phyloP scores from a whole-genome alignment of 164 flowering plant species.

The Tetracentron sinense region DNA sequence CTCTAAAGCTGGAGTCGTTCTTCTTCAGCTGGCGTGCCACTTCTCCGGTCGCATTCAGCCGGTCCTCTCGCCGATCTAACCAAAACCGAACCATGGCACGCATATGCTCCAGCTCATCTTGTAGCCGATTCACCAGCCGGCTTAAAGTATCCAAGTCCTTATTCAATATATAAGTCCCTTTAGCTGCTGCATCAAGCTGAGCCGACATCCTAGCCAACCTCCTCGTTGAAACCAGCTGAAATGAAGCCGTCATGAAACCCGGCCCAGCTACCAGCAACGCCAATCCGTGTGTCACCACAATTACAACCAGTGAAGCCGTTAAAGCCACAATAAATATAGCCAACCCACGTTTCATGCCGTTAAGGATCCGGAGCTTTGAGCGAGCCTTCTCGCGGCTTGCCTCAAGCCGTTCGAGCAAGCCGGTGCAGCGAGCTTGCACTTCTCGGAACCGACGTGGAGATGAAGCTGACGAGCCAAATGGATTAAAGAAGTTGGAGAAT shows the following conservation, averaged over 20 bases:
- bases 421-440: conserved; percentile 35
- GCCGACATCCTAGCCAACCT: conserved; percentile 27
- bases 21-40: conserved; percentile 47
- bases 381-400: conserved; percentile 36
- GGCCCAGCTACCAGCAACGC: conserved; percentile 44
- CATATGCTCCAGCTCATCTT: conserved; percentile 59
- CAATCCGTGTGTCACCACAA: conserved; percentile 40
- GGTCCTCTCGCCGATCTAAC: conserved; percentile 32
- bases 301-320: conserved; percentile 36
- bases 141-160: conserved; percentile 70
- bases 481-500: conserved; percentile 31
- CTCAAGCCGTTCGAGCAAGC: conserved; percentile 55
- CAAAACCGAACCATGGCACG: conserved; percentile 32
- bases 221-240: conserved; percentile 23
- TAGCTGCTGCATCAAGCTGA: conserved; percentile 64
- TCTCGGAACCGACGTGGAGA: conserved; percentile 28
- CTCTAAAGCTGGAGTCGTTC: conserved; percentile 41
- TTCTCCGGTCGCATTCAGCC: conserved; percentile 34
- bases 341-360: conserved; percentile 31
- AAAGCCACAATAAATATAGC: conserved; percentile 39
- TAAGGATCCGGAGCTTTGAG: conserved; percentile 35
- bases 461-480: conserved; percentile 31
- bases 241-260: conserved; percentile 29
- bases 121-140: conserved; percentile 53
- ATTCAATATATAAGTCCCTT: conserved; percentile 60